Evolutionary conservation across 2,329 filamentous ascomycete species (phyloP).

Genomic region (Pseudocercospora pini-densiflorae): DNA sequence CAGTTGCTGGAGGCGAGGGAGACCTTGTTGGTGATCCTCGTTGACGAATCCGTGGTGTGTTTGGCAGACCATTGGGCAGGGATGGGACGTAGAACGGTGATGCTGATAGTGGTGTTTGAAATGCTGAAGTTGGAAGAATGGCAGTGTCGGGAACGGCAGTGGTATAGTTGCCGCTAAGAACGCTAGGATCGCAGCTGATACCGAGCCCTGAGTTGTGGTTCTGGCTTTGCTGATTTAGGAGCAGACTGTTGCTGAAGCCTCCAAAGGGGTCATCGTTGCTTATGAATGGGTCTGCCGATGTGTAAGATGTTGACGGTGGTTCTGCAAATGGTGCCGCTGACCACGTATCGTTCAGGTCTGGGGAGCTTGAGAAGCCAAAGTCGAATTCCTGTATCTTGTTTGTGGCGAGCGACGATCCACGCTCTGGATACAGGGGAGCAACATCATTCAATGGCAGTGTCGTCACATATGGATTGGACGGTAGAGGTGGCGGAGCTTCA

Average conservation of each 20-base stretch:
- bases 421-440: slow-evolving; percentile 35
- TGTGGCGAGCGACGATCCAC: slow-evolving; percentile 29
- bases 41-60: slow-evolving; percentile 19
- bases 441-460: slow-evolving; percentile 37
- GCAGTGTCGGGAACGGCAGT: slow-evolving; percentile 17
- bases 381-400: slow-evolving; percentile 38
- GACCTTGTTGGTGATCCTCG: slow-evolving; percentile 19
- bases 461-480: slow-evolving; percentile 25
- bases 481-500: slow-evolving; percentile 25
- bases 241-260: slow-evolving; percentile 19
- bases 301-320: slow-evolving; percentile 19
- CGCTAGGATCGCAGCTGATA: slow-evolving; percentile 40
- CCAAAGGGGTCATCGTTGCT: slow-evolving; percentile 30
- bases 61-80: slow-evolving; percentile 33
- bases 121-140: slow-evolving; percentile 18
- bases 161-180: slow-evolving; percentile 30
- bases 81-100: slow-evolving; percentile 30
- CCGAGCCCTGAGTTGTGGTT: slow-evolving; percentile 35
- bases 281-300: slow-evolving; percentile 24
- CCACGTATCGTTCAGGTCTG: slow-evolving; percentile 27
- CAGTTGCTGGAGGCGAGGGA: slow-evolving; percentile 35
- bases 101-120: slow-evolving; percentile 18
- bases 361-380: slow-evolving; percentile 38
- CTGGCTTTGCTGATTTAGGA: slow-evolving; percentile 19
- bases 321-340: slow-evolving; percentile 26